Conservation (phyloP, 495 filamentous ascomycete species). For the Neurospora cerealis region DNA sequence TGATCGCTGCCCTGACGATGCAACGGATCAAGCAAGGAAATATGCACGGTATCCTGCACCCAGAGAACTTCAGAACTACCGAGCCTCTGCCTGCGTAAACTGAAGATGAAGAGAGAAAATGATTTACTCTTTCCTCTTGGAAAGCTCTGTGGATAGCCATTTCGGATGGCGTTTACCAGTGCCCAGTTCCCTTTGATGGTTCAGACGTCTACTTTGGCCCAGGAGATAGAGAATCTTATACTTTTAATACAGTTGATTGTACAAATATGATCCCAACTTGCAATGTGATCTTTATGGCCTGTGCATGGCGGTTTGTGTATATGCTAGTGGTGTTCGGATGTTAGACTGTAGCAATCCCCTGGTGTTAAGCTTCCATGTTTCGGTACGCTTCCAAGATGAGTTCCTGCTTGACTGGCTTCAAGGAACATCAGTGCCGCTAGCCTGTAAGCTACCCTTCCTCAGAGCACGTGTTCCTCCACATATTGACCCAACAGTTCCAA, state of each 20-base stretch:
- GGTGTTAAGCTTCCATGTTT: neutral
- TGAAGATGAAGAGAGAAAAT: neutral
- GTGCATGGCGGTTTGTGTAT: neutral
- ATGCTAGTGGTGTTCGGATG: neutral
- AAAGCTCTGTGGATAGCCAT: neutral
- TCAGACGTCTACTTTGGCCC: neutral
- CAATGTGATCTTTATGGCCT: neutral
- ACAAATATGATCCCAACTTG: neutral
- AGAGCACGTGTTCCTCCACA: conserved; percentile 30
- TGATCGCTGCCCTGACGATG: conserved; percentile 88
- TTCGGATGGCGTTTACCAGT: neutral
- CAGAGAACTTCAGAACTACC: conserved; percentile 42
- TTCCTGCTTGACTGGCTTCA: neutral
- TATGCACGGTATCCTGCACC: conserved; percentile 65
- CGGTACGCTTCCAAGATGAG: neutral
- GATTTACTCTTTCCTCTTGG: neutral
- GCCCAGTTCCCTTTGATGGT: neutral
- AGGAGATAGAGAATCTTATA: neutral
- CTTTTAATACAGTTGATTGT: neutral
- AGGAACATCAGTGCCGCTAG: neutral
- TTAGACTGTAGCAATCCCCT: neutral
- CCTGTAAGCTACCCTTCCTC: neutral
- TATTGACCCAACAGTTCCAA: conserved; percentile 53
- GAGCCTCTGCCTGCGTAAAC: neutral
- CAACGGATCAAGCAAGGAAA: conserved; percentile 76